Evolutionary conservation across 163 green algal genomes (phyloP).

Genomic region (Scenedesmus sp.): DNA sequence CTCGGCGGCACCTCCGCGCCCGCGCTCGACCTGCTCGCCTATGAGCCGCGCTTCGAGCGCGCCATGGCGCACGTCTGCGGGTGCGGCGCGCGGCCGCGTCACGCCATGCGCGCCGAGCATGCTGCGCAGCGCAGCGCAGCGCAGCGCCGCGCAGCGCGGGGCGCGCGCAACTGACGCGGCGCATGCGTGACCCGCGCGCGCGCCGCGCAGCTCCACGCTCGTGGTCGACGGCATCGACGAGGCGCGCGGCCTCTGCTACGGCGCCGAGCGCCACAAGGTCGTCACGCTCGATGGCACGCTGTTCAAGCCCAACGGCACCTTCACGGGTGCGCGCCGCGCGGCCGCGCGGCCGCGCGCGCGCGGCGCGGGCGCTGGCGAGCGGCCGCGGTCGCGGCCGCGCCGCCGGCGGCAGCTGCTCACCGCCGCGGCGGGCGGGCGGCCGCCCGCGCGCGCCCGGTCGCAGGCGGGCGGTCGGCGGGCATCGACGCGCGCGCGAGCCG

Average conservation of each 20-base stretch:
- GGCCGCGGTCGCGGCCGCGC: no score
- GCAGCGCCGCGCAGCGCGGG: no score
- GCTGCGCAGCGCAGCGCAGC: no score
- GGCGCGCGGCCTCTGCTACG: conserved; percentile 81
- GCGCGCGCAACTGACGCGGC: no score
- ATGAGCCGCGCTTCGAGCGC: conserved; percentile 62
- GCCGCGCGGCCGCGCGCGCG: no score
- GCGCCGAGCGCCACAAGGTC: conserved; percentile 68
- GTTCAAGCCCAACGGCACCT: conserved; percentile 77
- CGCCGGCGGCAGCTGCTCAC: no score
- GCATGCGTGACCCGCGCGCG: neutral
- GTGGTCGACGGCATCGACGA: conserved; percentile 91
- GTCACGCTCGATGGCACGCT: conserved; percentile 90
- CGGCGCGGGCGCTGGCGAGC: no score
- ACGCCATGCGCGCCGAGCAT: no score
- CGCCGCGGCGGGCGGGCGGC: no score
- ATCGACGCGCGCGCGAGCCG: conserved; percentile 71
- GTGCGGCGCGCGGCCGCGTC: conserved; percentile 41
- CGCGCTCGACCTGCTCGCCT: conserved; percentile 88
- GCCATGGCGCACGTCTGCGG: conserved; percentile 74
- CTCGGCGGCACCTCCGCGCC: conserved; percentile 83
- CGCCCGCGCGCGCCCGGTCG: conserved; percentile 77
- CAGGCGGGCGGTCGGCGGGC: conserved; percentile 51
- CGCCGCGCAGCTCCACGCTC: conserved; percentile 79
- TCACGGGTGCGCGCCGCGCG: conserved; percentile 40